Evolutionary conservation across 108 stramenopile genomes (phyloP).

Genomic region (Seminavis robusta): DNA sequence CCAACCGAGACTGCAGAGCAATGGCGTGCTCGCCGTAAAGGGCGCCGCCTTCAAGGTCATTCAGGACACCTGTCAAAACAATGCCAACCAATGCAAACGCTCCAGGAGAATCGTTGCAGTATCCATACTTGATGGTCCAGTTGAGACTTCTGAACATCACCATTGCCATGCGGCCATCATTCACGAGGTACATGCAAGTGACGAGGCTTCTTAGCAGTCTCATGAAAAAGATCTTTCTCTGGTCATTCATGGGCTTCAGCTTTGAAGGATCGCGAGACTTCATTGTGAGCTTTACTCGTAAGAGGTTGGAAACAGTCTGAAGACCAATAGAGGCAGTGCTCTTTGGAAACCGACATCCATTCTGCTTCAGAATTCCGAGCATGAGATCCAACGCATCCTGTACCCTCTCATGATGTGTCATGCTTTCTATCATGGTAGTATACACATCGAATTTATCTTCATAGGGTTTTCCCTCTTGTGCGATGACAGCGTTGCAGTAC

Average conservation of each 20-base stretch:
- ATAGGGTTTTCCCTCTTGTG: background rate
- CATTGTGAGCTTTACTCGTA: background rate
- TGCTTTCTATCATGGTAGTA: background rate
- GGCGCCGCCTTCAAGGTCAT: background rate
- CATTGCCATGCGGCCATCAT: background rate
- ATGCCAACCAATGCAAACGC: slow-evolving; percentile 5
- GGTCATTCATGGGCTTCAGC: background rate
- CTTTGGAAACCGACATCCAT: background rate
- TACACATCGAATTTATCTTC: slow-evolving; percentile 2
- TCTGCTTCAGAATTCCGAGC: slow-evolving; percentile 1
- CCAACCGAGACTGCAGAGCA: too few relatives aligned
- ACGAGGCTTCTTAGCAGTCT: too few relatives aligned
- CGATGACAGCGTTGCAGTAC: background rate
- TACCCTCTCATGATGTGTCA: background rate
- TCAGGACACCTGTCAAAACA: background rate
- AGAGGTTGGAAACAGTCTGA: background rate
- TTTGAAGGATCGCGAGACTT: background rate
- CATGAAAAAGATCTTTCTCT: background rate
- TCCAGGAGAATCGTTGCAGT: background rate
- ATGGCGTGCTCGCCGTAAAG: background rate
- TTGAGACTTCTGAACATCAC: background rate
- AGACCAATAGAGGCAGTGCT: background rate
- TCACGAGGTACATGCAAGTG: too few relatives aligned
- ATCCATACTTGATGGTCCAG: slow-evolving; percentile 2
- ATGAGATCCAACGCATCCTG: background rate